These are phyloP conservation scores for Aspergillus udagawae DNA, from an alignment of 2,329 filamentous ascomycete genomes.

Conservation along the genomic window DNA sequence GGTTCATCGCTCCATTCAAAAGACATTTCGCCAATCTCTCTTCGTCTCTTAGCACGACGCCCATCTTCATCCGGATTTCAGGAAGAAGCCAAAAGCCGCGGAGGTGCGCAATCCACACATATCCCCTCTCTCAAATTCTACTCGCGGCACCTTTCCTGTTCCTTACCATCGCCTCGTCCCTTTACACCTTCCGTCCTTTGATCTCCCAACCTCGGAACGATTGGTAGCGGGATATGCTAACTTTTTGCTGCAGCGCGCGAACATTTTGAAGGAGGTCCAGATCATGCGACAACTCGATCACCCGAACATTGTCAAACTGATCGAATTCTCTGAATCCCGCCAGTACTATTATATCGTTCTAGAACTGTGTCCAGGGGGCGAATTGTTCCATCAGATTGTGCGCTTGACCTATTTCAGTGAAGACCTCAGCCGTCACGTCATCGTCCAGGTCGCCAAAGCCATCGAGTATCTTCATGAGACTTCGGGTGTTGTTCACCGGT, in stretches of 20 bases:
- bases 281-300: conserved; percentile 98
- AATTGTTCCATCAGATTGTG: conserved; percentile 98
- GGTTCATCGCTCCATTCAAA: conserved; percentile 22
- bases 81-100: conserved; percentile 89
- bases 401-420: conserved; percentile 98
- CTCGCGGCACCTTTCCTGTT: conserved; percentile 7
- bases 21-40: conserved; percentile 47
- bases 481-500: conserved; percentile 95
- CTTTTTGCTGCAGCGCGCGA: conserved; percentile 66
- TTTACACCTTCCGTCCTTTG: neutral
- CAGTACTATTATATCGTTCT: conserved; percentile 98
- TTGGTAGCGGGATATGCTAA: conserved; percentile 21
- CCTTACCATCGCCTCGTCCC: neutral
- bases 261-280: conserved; percentile 96
- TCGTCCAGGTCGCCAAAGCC: conserved; percentile 89
- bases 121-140: conserved; percentile 36
- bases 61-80: conserved; percentile 94
- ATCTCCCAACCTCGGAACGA: neutral
- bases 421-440: conserved; percentile 89
- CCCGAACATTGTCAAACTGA: conserved; percentile 88
- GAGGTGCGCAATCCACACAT: conserved; percentile 68
- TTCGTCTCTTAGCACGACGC: conserved; percentile 68
- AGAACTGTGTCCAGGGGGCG: conserved; percentile 89
- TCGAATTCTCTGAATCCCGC: conserved; percentile 88
- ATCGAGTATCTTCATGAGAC: conserved; percentile 92